Evolutionary conservation across 164 flowering plant genomes (phyloP).

Genomic region (Echeveria elegans): DNA sequence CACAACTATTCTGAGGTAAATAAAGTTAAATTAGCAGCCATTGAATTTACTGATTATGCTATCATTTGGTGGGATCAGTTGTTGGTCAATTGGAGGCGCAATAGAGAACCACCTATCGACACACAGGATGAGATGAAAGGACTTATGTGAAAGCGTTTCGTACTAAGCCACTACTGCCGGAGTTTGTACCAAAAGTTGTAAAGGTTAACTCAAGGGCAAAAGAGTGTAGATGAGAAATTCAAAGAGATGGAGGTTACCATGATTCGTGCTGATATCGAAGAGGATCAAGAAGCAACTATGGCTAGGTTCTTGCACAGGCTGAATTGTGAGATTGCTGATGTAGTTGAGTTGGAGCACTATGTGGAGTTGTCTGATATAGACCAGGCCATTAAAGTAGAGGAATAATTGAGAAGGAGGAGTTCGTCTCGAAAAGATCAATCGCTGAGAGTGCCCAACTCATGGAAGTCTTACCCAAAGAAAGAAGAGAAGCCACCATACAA

Average conservation of each 20-base stretch:
- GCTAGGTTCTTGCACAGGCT: constrained; percentile 6
- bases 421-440: too few relatives aligned
- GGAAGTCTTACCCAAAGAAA: too few relatives aligned
- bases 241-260: constrained; percentile 16
- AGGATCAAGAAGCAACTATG: constrained; percentile 11
- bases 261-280: constrained; percentile 11
- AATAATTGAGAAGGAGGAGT: neutral
- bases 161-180: constrained; percentile 11
- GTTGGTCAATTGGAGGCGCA: too few relatives aligned
- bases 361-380: constrained; percentile 10
- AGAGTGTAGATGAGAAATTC: constrained; percentile 10
- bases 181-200: constrained; percentile 11
- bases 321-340: constrained; percentile 1
- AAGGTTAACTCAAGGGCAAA: constrained; percentile 9
- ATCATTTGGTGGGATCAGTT: too few relatives aligned
- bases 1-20: constrained; percentile 6
- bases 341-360: constrained; percentile 12
- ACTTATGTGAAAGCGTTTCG: too few relatives aligned
- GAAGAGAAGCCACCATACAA: too few relatives aligned
- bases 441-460: too few relatives aligned
- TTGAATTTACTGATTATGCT: too few relatives aligned
- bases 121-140: too few relatives aligned
- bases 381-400: constrained; percentile 8
- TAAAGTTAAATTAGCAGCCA: neutral
- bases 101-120: too few relatives aligned